phyloP scores from a whole-genome alignment of 345 rosid genomes.

The Gossypium arboreum region DNA sequence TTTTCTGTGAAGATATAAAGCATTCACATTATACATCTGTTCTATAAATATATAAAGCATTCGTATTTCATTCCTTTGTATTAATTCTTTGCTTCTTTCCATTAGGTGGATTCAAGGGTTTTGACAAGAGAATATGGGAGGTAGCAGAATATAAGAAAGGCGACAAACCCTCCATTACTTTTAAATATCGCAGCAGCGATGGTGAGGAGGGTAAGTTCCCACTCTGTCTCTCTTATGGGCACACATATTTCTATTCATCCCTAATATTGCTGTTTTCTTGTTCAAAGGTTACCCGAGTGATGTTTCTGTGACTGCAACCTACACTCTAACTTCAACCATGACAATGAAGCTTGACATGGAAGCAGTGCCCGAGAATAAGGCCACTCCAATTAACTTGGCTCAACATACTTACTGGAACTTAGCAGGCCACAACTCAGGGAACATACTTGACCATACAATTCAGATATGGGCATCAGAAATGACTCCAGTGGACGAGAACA shows the following conservation, averaged over 20 bases:
- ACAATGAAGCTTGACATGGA: constrained; percentile 91
- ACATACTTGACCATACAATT: constrained; percentile 60
- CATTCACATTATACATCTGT: not conserved
- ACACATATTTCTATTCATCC: not conserved
- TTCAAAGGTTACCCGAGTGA: constrained; percentile 79
- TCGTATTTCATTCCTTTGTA: not conserved
- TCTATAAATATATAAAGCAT: not conserved
- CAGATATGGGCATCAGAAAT: constrained; percentile 80
- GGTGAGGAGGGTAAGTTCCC: constrained; percentile 76
- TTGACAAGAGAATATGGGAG: constrained; percentile 79
- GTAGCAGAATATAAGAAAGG: constrained; percentile 60
- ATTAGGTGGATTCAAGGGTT: constrained; percentile 85
- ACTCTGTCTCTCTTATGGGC: not conserved
- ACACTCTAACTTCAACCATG: constrained; percentile 61
- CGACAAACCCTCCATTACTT: constrained; percentile 62
- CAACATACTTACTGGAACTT: constrained; percentile 99
- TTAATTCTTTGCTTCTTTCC: constrained; percentile 5
- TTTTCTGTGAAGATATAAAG: too few species aligned
- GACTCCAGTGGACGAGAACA: constrained; percentile 77
- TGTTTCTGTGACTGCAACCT: constrained; percentile 68
- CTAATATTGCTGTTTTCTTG: constrained; percentile 7
- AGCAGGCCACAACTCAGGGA: constrained; percentile 74
- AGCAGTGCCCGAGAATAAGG: constrained; percentile 65
- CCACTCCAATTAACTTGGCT: constrained; percentile 81
- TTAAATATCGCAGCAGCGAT: constrained; percentile 60